These are phyloP conservation scores for Wickerhamomyces sp. DNA, from an alignment of 1,139 yeast species.

Conservation along the genomic window DNA sequence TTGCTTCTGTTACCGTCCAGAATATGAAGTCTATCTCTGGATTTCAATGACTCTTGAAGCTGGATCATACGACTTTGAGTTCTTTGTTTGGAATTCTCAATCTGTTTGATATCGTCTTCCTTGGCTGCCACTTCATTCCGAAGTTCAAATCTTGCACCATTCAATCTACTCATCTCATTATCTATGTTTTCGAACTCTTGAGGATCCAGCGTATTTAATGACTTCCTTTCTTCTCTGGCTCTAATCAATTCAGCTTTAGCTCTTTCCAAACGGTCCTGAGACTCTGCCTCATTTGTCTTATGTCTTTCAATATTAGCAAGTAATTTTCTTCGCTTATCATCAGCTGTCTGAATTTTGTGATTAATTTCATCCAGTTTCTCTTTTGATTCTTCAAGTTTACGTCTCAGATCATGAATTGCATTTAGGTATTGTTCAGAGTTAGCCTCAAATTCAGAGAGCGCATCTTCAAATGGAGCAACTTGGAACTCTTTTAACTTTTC, in stretches of 20 bases:
- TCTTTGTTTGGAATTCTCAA: constrained; percentile 15
- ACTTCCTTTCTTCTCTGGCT: neutral
- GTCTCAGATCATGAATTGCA: constrained; percentile 8
- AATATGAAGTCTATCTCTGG: constrained; percentile 48
- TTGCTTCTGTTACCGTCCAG: constrained; percentile 26
- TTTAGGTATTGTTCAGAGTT: constrained; percentile 14
- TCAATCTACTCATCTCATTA: constrained; percentile 2
- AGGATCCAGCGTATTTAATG: constrained; percentile 20
- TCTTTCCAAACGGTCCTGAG: constrained; percentile 18
- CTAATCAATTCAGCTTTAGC: constrained; percentile 24
- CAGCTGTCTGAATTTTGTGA: constrained; percentile 22
- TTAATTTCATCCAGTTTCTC: constrained; percentile 18
- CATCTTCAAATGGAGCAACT: constrained; percentile 30
- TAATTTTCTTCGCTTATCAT: constrained; percentile 20
- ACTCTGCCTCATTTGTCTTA: constrained; percentile 8
- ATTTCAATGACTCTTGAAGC: constrained; percentile 31
- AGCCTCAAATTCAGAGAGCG: constrained; percentile 13
- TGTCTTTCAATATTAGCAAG: constrained; percentile 15
- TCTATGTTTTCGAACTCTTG: constrained; percentile 3
- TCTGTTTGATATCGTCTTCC: constrained; percentile 1
- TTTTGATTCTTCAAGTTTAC: constrained; percentile 8
- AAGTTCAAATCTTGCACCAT: constrained; percentile 3
- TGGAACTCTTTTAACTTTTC: constrained; percentile 30
- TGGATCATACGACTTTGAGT: neutral
- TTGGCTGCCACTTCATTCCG: constrained; percentile 4